These are phyloP conservation scores for Apocynum venetum DNA, from an alignment of 257 asterid species.

Conservation along the genomic window DNA sequence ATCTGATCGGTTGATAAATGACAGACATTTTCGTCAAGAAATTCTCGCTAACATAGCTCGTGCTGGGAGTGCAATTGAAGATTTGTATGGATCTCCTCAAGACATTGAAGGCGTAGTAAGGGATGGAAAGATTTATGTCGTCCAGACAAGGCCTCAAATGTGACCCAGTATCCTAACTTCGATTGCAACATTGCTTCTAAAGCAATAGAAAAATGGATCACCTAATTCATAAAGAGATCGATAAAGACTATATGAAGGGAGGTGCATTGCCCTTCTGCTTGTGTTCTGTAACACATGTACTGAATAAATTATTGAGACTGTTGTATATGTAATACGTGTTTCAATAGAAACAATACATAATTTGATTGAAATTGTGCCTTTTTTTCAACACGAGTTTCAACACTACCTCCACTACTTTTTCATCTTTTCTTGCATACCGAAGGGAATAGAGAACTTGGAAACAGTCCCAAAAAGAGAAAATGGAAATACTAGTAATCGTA, in stretches of 20 bases:
- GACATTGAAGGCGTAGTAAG: slow-evolving; percentile 93
- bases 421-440: not conserved
- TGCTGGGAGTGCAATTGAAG: slow-evolving; percentile 88
- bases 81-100: slow-evolving; percentile 81
- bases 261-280: not conserved
- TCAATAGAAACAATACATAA: not conserved
- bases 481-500: too few relatives aligned
- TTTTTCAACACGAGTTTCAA: not conserved
- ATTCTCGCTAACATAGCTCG: slow-evolving; percentile 72
- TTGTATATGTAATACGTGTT: not conserved
- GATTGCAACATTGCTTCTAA: not conserved
- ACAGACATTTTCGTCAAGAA: slow-evolving; percentile 53
- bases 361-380: not conserved
- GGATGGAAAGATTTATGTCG: slow-evolving; percentile 85
- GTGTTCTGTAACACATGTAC: not conserved
- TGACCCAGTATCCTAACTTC: slow-evolving; percentile 27
- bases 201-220: not conserved
- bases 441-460: not conserved
- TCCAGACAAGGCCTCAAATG: slow-evolving; percentile 97
- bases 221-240: not conserved
- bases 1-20: slow-evolving; percentile 61
- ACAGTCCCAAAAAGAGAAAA: not conserved
- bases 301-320: too few relatives aligned
- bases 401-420: not conserved
- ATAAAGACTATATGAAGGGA: too few relatives aligned